These are phyloP conservation scores for Dianthus caryophyllus DNA, from an alignment of 148 eudicot species.

Conservation along the genomic window DNA sequence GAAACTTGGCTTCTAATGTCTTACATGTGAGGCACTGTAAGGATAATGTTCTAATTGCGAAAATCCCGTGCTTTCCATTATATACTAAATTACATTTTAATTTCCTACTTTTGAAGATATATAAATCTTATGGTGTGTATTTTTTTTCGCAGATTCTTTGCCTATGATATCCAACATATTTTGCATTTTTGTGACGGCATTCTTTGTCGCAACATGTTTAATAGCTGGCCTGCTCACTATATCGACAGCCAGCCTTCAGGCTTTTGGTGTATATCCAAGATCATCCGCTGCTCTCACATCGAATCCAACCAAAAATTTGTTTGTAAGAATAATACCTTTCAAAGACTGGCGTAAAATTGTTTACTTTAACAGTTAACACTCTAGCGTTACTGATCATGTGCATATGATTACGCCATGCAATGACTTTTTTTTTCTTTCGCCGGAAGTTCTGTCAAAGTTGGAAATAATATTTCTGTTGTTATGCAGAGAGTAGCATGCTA, in stretches of 20 bases:
- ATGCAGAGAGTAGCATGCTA: conserved; percentile 83
- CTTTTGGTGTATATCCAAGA: conserved; percentile 55
- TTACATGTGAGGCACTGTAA: conserved; percentile 82
- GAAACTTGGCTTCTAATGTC: conserved; percentile 68
- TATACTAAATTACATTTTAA: background rate
- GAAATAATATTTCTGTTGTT: background rate
- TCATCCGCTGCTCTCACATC: conserved; percentile 49
- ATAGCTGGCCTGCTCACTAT: conserved; percentile 65
- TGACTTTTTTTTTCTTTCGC: too few species aligned
- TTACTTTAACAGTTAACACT: too few species aligned
- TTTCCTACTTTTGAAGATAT: background rate
- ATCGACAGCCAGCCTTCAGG: conserved; percentile 70
- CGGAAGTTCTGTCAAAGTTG: conserved; percentile 4
- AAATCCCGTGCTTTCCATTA: background rate
- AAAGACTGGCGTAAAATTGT: background rate
- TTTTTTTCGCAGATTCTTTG: conserved; percentile 52
- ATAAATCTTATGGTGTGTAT: conserved; percentile 5
- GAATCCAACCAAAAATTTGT: conserved; percentile 72
- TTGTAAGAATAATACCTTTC: conserved; percentile 46
- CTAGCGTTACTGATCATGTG: too few species aligned
- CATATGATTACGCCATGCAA: too few species aligned
- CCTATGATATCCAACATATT: conserved; percentile 54
- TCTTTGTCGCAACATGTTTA: conserved; percentile 57
- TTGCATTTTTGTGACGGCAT: conserved; percentile 55
- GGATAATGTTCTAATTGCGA: conserved; percentile 20